Conservation (phyloP, 2,329 filamentous ascomycete species). For the Aspergillus fischeri region DNA sequence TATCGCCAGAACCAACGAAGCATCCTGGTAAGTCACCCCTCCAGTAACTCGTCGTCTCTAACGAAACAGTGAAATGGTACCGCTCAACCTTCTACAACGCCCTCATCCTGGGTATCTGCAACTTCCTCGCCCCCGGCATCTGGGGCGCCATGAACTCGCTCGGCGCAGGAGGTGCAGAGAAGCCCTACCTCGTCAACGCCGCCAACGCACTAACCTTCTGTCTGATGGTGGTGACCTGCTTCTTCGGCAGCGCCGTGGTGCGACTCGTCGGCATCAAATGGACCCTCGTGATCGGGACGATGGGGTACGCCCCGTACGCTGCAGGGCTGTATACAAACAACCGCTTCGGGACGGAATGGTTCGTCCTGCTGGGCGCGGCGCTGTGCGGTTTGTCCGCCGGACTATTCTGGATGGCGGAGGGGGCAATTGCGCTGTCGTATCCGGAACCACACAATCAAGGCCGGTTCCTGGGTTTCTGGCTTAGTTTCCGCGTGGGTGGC, state of each 20-base stretch:
- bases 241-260: slow-evolving; percentile 61
- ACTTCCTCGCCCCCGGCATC: slow-evolving; percentile 66
- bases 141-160: slow-evolving; percentile 72
- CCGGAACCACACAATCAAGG: slow-evolving; percentile 66
- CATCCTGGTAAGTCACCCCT: background rate
- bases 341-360: slow-evolving; percentile 64
- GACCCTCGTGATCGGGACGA: slow-evolving; percentile 65
- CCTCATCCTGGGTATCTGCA: slow-evolving; percentile 66
- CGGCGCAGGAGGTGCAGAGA: slow-evolving; percentile 63
- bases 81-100: slow-evolving; percentile 70
- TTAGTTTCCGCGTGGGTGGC: slow-evolving; percentile 57
- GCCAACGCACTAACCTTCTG: slow-evolving; percentile 69
- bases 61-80: slow-evolving; percentile 59
- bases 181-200: slow-evolving; percentile 64
- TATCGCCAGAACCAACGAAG: background rate
- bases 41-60: background rate
- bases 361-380: slow-evolving; percentile 63
- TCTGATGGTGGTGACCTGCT: slow-evolving; percentile 68
- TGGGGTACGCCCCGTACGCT: slow-evolving; percentile 68
- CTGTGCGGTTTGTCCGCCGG: slow-evolving; percentile 67
- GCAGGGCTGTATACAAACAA: slow-evolving; percentile 71
- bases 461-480: slow-evolving; percentile 64
- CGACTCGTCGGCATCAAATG: slow-evolving; percentile 67
- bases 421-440: slow-evolving; percentile 68
- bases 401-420: slow-evolving; percentile 72